Evolutionary conservation across 257 asterid species (phyloP).

Genomic region (Plantago major): DNA sequence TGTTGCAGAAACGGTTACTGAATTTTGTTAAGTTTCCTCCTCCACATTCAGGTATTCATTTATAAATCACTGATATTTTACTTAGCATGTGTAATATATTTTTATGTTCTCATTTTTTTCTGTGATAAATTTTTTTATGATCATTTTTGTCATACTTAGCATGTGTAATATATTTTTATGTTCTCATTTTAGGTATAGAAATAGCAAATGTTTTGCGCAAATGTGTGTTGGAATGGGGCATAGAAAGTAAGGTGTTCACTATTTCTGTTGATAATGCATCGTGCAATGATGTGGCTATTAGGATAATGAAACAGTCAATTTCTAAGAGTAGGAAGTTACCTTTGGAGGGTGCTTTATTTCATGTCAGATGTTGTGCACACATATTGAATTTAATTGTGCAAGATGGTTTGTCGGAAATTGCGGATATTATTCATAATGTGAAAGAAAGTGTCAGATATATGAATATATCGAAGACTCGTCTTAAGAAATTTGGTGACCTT

Average conservation of each 20-base stretch:
- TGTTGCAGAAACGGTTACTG: not conserved
- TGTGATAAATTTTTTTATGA: no score
- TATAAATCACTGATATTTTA: no score
- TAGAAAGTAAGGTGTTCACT: not conserved
- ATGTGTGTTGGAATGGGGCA: not conserved
- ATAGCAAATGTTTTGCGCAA: not conserved
- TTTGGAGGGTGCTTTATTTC: not conserved
- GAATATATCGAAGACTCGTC: not conserved
- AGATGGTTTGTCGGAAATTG: not conserved
- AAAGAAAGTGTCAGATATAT: not conserved
- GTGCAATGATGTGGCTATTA: not conserved
- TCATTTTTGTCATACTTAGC: no score
- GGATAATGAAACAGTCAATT: not conserved
- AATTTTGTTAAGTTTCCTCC: not conserved
- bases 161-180: not conserved
- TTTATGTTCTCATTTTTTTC: no score
- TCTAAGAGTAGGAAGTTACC: not conserved
- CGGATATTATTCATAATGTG: not conserved
- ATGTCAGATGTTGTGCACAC: not conserved
- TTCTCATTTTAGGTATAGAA: conserved; percentile 2
- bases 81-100: no score
- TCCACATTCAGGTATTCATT: not conserved
- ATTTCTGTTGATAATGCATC: not conserved
- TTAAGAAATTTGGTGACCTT: not conserved
- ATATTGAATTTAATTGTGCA: not conserved